A percentile compares a stretch with the other conserved stretches of the same genome.
phyloP scores from a whole-genome alignment of 768 basidiomycete species.

The Trametes cinnabarina region DNA sequence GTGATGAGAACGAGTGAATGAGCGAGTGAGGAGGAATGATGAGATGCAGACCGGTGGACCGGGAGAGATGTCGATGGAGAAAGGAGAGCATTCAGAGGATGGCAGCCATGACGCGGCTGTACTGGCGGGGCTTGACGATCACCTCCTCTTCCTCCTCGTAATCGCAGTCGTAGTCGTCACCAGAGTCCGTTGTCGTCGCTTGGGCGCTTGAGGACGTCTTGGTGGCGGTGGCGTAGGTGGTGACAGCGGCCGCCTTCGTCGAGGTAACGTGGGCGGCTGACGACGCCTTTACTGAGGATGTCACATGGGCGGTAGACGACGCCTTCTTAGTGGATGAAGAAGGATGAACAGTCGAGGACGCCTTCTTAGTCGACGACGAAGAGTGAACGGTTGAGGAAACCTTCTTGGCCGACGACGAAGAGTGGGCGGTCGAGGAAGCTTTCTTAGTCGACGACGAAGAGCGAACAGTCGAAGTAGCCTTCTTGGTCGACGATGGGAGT shows the following conservation, averaged over 20 bases:
- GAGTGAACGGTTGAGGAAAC: not conserved
- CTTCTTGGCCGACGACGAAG: not conserved
- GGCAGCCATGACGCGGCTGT: slow-evolving; percentile 4
- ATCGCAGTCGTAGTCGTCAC: not conserved
- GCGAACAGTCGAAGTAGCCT: too few relatives aligned
- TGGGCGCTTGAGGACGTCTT: not conserved
- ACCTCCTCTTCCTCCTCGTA: not conserved
- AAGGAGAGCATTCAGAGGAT: not conserved
- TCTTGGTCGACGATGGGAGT: not conserved
- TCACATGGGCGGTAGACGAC: too few relatives aligned
- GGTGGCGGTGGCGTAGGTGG: not conserved
- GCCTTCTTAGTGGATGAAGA: not conserved
- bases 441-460: not conserved
- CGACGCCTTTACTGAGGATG: not conserved
- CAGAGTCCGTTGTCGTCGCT: not conserved
- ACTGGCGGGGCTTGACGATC: not conserved
- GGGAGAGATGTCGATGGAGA: not conserved
- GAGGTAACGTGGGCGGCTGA: not conserved
- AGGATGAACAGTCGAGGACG: not conserved
- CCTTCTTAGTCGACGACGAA: not conserved
- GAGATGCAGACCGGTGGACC: not conserved
- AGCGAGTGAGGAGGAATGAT: not conserved
- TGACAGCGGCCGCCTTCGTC: not conserved
- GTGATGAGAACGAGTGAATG: not conserved
- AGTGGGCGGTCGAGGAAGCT: not conserved